A percentile compares a stretch with the other conserved stretches of the same genome.
phyloP scores from a whole-genome alignment of 164 flowering plant genomes.

The Kalanchoe fedtschenkoi region DNA sequence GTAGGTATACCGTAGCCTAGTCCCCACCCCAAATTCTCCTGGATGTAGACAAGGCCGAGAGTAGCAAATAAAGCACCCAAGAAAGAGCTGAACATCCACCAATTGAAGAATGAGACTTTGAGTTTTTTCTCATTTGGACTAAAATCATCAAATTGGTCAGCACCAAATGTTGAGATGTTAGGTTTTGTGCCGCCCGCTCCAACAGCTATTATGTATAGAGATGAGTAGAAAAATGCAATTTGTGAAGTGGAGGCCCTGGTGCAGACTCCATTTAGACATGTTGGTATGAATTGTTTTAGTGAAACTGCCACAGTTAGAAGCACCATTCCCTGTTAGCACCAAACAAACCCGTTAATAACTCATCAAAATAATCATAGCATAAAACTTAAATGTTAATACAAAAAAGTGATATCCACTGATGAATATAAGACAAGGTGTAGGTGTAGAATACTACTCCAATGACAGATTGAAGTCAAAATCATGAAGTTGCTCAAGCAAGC shows the following conservation, averaged over 20 bases:
- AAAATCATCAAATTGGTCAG: slow-evolving; percentile 79
- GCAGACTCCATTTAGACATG: slow-evolving; percentile 64
- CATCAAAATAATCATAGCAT: too few relatives aligned
- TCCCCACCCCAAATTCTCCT: slow-evolving; percentile 85
- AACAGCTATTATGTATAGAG: slow-evolving; percentile 72
- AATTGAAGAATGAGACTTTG: slow-evolving; percentile 78
- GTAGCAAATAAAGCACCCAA: slow-evolving; percentile 61
- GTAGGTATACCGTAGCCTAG: slow-evolving; percentile 84
- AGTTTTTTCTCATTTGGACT: slow-evolving; percentile 54
- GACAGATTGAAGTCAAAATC: neutral
- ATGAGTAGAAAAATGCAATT: slow-evolving; percentile 56
- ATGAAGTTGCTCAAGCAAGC: neutral
- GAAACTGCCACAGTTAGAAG: slow-evolving; percentile 73
- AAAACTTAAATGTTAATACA: too few relatives aligned
- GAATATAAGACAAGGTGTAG: too few relatives aligned
- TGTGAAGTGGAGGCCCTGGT: slow-evolving; percentile 52
- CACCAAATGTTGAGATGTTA: slow-evolving; percentile 83
- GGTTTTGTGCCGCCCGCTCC: slow-evolving; percentile 92
- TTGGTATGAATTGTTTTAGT: slow-evolving; percentile 51
- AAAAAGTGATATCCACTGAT: too few relatives aligned
- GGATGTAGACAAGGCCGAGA: slow-evolving; percentile 66
- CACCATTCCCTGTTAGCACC: slow-evolving; percentile 60
- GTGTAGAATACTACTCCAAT: too few relatives aligned
- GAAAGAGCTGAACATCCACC: slow-evolving; percentile 92
- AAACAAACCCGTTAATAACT: too few relatives aligned